Percentiles rank a stretch among this genome's conserved stretches.
These are phyloP conservation scores for Endocalyx cinctus DNA, from an alignment of 2,329 filamentous ascomycete species.

Conservation along the genomic window DNA sequence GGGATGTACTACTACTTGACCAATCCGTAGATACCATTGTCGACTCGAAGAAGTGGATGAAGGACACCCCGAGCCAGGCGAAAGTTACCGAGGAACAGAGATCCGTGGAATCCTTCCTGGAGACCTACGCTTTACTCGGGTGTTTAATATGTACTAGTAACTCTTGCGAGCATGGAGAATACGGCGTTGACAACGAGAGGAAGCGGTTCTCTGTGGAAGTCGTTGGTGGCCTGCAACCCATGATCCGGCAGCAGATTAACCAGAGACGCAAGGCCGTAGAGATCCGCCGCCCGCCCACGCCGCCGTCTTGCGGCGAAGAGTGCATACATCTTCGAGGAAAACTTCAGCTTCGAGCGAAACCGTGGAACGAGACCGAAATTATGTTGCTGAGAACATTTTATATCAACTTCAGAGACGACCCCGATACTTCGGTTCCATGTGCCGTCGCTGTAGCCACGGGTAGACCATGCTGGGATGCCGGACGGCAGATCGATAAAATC, in stretches of 20 bases:
- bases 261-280: slow-evolving; percentile 12
- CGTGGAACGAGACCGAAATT: slow-evolving; percentile 47
- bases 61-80: slow-evolving; percentile 34
- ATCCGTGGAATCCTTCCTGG: slow-evolving; percentile 43
- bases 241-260: slow-evolving; percentile 25
- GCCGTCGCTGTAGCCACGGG: slow-evolving; percentile 45
- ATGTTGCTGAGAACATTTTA: slow-evolving; percentile 44
- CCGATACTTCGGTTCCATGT: slow-evolving; percentile 42
- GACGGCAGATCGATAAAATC: slow-evolving; percentile 37
- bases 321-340: slow-evolving; percentile 40
- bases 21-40: slow-evolving; percentile 49
- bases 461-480: slow-evolving; percentile 49
- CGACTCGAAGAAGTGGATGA: slow-evolving; percentile 50
- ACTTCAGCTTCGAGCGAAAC: slow-evolving; percentile 25
- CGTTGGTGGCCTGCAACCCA: slow-evolving; percentile 30
- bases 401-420: slow-evolving; percentile 38
- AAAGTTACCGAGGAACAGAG: slow-evolving; percentile 30
- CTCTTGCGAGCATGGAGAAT: slow-evolving; percentile 59
- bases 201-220: slow-evolving; percentile 48
- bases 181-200: slow-evolving; percentile 48
- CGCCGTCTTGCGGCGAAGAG: slow-evolving; percentile 26
- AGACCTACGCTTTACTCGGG: slow-evolving; percentile 51
- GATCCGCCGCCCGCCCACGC: slow-evolving; percentile 12
- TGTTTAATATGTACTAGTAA: slow-evolving; percentile 57
- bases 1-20: slow-evolving; percentile 49